Base-by-base conservation (phyloP, 2,329 filamentous ascomycete genomes). In the Colletotrichum lini region DNA sequence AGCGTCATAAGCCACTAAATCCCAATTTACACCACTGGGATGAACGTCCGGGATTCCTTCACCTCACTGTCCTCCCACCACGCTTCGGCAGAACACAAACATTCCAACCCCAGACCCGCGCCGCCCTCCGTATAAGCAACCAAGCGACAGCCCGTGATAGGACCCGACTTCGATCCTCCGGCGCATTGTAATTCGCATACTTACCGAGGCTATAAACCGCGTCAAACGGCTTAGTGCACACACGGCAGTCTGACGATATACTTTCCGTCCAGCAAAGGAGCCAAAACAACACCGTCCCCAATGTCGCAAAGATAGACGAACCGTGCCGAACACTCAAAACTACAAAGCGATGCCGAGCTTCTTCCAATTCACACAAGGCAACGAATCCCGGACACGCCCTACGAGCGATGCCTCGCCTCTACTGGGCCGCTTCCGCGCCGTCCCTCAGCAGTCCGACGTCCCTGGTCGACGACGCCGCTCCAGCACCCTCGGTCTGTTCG, bases 321-420 rank as follows among this genome's bases (percentile, higher is more conserved):
- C 8, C 35, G 52, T 56, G 21, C 59, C 50, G 15, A 61, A 26
- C 42, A 40, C 75, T 67, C 72, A 52, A 38, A 57, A n/a, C 26
- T 38, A 47, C 23, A 40, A 59, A 72, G 65, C 58, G 54, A 91
- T 92, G 89, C 88, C 90, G 78, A 85, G 86, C 77, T 90, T 92
- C 84, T 92, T 92, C 82, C 85, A 87, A 79, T 92, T 92, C 81
- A 90, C 90, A 73, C 90, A 90, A 77, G 90, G 90, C 79, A 86
- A 83, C 77, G 90, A 92, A 81, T 86, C 89, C 73, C 86, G 84
- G 76, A 82, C 84, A 72, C 84, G 84, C 61, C 80, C 82, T 72
- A 84, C 84, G 69, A 83, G 83, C 75, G 87, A 91, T 76, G 82
- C 88, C 52, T 88, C 90, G 21, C 89, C 90, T 30, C 81, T 92